Evolutionary conservation across 495 filamentous ascomycete genomes (phyloP).

Genomic region (Aspergillus kassunensis): DNA sequence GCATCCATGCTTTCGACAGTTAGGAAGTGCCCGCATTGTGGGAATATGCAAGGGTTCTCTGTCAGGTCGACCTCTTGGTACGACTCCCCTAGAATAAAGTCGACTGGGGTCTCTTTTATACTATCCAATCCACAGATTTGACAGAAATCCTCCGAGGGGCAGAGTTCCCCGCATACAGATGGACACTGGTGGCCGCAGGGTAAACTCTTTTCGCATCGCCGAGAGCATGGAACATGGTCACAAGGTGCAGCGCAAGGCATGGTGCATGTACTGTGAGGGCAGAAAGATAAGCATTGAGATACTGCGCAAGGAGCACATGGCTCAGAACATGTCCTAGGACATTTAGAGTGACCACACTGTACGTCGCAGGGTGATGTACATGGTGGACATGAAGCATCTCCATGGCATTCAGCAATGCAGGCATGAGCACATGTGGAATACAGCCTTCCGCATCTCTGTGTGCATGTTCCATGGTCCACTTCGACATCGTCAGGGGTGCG

Average conservation of each 20-base stretch:
- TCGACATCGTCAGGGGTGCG: constrained; percentile 9
- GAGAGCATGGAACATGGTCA: constrained; percentile 62
- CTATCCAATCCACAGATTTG: constrained; percentile 47
- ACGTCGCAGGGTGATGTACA: constrained; percentile 57
- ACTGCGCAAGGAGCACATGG: constrained; percentile 65
- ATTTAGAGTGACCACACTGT: constrained; percentile 59
- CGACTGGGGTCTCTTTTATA: constrained; percentile 47
- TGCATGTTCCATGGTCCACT: constrained; percentile 49
- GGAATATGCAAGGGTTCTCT: constrained; percentile 58
- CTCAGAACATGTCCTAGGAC: constrained; percentile 55
- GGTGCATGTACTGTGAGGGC: constrained; percentile 53
- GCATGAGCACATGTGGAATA: constrained; percentile 57
- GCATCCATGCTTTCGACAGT: constrained; percentile 62
- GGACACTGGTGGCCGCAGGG: constrained; percentile 68
- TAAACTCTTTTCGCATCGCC: constrained; percentile 55
- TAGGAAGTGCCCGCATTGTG: constrained; percentile 46
- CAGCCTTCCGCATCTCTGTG: constrained; percentile 47
- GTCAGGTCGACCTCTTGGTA: constrained; percentile 58
- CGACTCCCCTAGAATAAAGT: constrained; percentile 46
- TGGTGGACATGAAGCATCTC: constrained; percentile 44
- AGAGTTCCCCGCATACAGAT: constrained; percentile 63
- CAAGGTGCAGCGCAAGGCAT: constrained; percentile 63
- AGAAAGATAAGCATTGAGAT: constrained; percentile 53
- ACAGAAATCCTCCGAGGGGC: constrained; percentile 53
- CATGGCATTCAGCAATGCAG: constrained; percentile 55